phyloP scores from a whole-genome alignment of 2,329 filamentous ascomycete genomes.

The Beauveria caledonica region DNA sequence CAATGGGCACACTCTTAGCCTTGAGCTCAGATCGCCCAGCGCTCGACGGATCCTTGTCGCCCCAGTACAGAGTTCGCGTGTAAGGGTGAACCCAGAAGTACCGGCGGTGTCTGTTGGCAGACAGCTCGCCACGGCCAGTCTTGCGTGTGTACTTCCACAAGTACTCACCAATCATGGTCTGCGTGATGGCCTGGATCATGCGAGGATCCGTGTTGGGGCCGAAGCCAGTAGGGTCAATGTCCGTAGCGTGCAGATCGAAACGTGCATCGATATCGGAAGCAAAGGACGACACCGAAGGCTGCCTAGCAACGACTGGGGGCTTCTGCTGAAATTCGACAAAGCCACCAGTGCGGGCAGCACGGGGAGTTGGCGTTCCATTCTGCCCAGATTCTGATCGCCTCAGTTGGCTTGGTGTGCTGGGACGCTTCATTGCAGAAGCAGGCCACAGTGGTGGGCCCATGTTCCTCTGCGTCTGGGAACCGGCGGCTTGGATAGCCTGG shows the following conservation, averaged over 20 bases:
- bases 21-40: conserved; percentile 68
- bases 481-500: conserved; percentile 70
- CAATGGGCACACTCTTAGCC: conserved; percentile 87
- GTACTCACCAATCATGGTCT: conserved; percentile 99
- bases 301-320: conserved; percentile 27
- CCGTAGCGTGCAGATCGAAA: conserved; percentile 62
- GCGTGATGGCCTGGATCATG: conserved; percentile 98
- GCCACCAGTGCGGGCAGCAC: conserved; percentile 36
- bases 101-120: conserved; percentile 78
- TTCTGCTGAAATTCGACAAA: conserved; percentile 42
- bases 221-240: conserved; percentile 50
- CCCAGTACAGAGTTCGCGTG: conserved; percentile 95
- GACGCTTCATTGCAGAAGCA: conserved; percentile 60
- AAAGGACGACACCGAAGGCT: conserved; percentile 91
- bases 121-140: conserved; percentile 80
- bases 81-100: conserved; percentile 99
- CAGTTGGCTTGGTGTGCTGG: conserved; percentile 52
- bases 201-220: conserved; percentile 76
- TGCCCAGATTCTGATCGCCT: conserved; percentile 38
- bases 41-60: conserved; percentile 74
- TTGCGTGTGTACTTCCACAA: conserved; percentile 99
- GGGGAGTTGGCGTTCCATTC: conserved; percentile 52
- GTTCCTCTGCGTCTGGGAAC: conserved; percentile 34
- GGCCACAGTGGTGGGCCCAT: conserved; percentile 86
- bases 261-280: conserved; percentile 86